Conservation (phyloP, 352 stramenopile genomes). For the Thalassiosira livingstoniorum region DNA sequence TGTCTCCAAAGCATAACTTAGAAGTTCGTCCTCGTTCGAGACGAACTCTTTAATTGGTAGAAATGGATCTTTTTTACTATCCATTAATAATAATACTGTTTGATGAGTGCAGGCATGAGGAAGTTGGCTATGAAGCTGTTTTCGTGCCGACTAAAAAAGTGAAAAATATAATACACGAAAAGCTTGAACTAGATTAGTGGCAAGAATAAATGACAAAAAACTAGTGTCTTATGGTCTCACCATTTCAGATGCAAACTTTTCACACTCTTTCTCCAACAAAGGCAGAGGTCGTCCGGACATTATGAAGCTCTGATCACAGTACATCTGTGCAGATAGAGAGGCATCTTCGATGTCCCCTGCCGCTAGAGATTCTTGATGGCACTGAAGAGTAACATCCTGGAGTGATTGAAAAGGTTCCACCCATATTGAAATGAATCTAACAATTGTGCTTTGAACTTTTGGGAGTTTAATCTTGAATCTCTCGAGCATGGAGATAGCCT, state of each 20-base stretch:
- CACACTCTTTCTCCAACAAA: too few species aligned
- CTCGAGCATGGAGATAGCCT: background rate
- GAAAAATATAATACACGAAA: slow-evolving; percentile 1
- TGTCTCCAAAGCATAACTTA: background rate
- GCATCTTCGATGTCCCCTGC: too few species aligned
- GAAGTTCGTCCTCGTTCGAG: background rate
- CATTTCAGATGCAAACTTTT: too few species aligned
- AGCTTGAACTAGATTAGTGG: background rate
- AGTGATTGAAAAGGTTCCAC: too few species aligned
- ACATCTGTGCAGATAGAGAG: too few species aligned
- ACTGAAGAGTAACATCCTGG: too few species aligned
- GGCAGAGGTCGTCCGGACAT: too few species aligned
- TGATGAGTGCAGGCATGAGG: background rate
- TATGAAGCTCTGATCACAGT: too few species aligned
- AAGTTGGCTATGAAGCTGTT: background rate
- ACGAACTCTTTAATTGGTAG: background rate
- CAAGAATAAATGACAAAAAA: background rate
- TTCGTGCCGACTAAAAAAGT: background rate
- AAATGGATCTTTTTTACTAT: background rate
- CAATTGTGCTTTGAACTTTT: background rate
- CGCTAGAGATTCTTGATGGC: too few species aligned
- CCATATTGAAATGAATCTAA: too few species aligned
- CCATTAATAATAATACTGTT: background rate
- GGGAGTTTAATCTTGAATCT: background rate
- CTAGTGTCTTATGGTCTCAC: slow-evolving; percentile 2